Conservation (phyloP, 2,329 filamentous ascomycete species). For the Colletotrichum cordylinicola region DNA sequence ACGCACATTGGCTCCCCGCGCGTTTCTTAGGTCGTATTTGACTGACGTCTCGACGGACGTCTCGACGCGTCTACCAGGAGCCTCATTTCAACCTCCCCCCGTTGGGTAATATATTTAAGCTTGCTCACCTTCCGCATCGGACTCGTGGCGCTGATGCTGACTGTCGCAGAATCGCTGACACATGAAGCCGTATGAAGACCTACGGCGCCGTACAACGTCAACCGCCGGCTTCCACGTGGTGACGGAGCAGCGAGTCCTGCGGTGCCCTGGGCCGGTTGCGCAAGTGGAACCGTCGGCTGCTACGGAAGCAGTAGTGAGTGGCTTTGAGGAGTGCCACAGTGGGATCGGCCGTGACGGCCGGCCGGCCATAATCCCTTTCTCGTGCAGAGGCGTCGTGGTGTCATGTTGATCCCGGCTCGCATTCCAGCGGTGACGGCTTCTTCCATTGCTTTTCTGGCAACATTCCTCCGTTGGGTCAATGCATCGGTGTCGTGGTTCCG, state of each 20-base stretch:
- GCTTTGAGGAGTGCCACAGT: background rate
- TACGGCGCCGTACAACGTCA: background rate
- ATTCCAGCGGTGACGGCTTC: background rate
- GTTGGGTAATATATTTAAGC: background rate
- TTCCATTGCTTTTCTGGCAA: background rate
- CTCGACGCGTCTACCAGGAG: conserved; percentile 4
- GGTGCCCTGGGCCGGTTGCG: background rate
- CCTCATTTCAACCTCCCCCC: conserved; percentile 4
- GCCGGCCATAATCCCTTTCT: background rate
- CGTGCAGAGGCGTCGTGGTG: background rate
- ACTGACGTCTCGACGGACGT: background rate
- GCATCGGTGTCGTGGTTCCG: background rate
- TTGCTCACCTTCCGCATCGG: background rate
- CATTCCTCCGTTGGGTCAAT: background rate
- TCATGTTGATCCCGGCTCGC: background rate
- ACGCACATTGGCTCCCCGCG: background rate
- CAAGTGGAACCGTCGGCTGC: background rate
- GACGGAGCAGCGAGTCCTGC: background rate
- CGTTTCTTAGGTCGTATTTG: background rate
- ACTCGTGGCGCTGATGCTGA: background rate
- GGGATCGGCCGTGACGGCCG: background rate
- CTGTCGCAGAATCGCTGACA: background rate
- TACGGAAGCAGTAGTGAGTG: background rate
- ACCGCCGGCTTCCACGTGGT: background rate
- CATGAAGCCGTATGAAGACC: background rate